phyloP scores from a whole-genome alignment of 2,329 filamentous ascomycete genomes.

The Ceratocystis colombiana region DNA sequence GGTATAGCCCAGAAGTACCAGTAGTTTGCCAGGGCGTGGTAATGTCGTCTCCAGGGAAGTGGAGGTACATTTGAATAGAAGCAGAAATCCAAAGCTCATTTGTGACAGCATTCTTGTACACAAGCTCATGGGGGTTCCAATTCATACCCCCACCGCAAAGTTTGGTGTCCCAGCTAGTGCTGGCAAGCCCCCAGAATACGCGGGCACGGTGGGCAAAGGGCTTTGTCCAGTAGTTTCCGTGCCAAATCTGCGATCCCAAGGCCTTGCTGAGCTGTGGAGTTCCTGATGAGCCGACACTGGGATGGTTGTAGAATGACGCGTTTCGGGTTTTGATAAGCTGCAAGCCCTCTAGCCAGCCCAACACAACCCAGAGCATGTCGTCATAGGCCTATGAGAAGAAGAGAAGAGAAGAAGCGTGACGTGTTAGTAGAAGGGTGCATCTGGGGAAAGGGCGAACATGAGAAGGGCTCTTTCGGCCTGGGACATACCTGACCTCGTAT shows the following conservation, averaged over 20 bases:
- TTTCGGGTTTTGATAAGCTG: slow-evolving; percentile 66
- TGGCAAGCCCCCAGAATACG: slow-evolving; percentile 74
- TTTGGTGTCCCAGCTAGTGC: slow-evolving; percentile 67
- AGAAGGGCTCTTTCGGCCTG: background rate
- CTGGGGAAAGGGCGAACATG: background rate
- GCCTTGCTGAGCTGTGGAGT: slow-evolving; percentile 30
- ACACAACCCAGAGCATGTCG: slow-evolving; percentile 90
- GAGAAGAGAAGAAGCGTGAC: too few species aligned
- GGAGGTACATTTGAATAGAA: slow-evolving; percentile 77
- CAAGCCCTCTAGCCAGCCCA: slow-evolving; percentile 78
- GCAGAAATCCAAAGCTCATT: slow-evolving; percentile 83
- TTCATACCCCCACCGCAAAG: slow-evolving; percentile 82
- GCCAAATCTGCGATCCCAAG: slow-evolving; percentile 48
- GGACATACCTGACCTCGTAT: slow-evolving; percentile 49
- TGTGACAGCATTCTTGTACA: slow-evolving; percentile 95
- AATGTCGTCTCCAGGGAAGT: slow-evolving; percentile 73
- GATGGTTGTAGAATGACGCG: slow-evolving; percentile 45
- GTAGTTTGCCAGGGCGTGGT: slow-evolving; percentile 50
- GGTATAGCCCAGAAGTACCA: slow-evolving; percentile 30
- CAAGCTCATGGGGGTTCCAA: slow-evolving; percentile 70
- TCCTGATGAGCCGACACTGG: slow-evolving; percentile 28
- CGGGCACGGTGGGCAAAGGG: slow-evolving; percentile 74
- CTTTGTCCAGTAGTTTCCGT: slow-evolving; percentile 63
- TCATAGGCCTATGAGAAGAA: slow-evolving; percentile 59
- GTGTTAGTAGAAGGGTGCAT: slow-evolving; percentile 20